Conservation (phyloP, 768 basidiomycete genomes). For the Leccinum fibrillosum region DNA sequence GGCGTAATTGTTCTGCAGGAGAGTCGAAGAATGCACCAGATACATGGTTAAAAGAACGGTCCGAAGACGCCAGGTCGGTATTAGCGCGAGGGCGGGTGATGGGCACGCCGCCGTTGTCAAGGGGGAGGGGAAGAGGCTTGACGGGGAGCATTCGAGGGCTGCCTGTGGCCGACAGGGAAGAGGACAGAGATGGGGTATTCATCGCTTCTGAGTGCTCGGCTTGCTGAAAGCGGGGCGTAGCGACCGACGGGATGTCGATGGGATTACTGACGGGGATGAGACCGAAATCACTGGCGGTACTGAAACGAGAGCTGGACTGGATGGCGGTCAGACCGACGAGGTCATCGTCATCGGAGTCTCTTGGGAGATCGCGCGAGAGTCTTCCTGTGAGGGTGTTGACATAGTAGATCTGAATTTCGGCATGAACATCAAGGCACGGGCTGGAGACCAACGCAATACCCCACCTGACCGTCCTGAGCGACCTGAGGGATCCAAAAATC, state of each 20-base stretch:
- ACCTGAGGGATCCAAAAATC: conserved; percentile 94
- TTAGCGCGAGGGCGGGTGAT: conserved; percentile 23
- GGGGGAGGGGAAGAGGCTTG: conserved; percentile 6
- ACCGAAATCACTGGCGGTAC: conserved; percentile 46
- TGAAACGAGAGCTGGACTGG: conserved; percentile 49
- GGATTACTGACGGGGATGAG: conserved; percentile 30
- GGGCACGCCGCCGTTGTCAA: neutral
- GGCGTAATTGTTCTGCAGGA: conserved; percentile 12
- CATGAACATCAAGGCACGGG: neutral
- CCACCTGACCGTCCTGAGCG: conserved; percentile 75
- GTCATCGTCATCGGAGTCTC: conserved; percentile 56
- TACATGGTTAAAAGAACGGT: conserved; percentile 5
- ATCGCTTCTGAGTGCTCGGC: neutral
- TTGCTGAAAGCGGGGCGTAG: neutral
- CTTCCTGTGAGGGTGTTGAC: conserved; percentile 83
- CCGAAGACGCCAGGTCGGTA: conserved; percentile 18
- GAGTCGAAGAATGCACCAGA: conserved; percentile 8
- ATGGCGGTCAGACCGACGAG: conserved; percentile 49
- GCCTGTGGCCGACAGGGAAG: neutral
- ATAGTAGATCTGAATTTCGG: conserved; percentile 74
- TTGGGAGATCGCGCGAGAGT: conserved; percentile 76
- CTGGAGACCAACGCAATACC: conserved; percentile 15
- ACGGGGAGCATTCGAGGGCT: neutral
- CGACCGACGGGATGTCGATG: neutral
- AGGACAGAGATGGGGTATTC: neutral